Percentiles rank a stretch among this genome's conserved stretches.
Evolutionary conservation across 306 rosid genomes (phyloP).

Genomic region (Cicer arietinum): DNA sequence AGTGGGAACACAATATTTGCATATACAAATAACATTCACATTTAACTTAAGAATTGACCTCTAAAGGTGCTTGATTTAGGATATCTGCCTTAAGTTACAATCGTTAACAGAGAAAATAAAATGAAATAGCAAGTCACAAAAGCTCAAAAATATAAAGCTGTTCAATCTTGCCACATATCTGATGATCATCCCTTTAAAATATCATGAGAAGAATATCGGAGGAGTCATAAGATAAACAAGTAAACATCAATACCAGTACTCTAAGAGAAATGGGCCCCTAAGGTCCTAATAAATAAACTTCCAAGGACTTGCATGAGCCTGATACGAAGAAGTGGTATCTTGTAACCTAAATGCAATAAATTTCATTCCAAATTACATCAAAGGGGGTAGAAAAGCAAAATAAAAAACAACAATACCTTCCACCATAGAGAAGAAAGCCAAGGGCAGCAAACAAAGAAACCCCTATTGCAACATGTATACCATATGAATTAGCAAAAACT

Average conservation of each 20-base stretch:
- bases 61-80: conserved; percentile 16
- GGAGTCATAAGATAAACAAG: neutral
- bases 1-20: conserved; percentile 1
- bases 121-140: neutral
- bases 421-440: conserved; percentile 91
- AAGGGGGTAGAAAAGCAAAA: conserved; percentile 29
- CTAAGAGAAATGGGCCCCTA: neutral
- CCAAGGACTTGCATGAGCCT: conserved; percentile 1
- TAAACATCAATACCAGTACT: conserved; percentile 2
- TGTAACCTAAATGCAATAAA: conserved; percentile 40
- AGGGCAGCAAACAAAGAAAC: conserved; percentile 83
- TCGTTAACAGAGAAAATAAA: neutral
- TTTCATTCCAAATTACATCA: conserved; percentile 26
- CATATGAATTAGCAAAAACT: conserved; percentile 45
- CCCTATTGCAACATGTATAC: conserved; percentile 55
- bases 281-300: conserved; percentile 14
- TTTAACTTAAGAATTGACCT: conserved; percentile 48
- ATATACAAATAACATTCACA: conserved; percentile 1
- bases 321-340: neutral
- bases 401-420: conserved; percentile 65
- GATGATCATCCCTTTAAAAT: neutral
- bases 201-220: conserved; percentile 4
- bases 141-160: neutral
- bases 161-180: conserved; percentile 13
- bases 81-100: conserved; percentile 7